phyloP scores from a whole-genome alignment of 345 rosid species.

The Ailanthus altissimus region DNA sequence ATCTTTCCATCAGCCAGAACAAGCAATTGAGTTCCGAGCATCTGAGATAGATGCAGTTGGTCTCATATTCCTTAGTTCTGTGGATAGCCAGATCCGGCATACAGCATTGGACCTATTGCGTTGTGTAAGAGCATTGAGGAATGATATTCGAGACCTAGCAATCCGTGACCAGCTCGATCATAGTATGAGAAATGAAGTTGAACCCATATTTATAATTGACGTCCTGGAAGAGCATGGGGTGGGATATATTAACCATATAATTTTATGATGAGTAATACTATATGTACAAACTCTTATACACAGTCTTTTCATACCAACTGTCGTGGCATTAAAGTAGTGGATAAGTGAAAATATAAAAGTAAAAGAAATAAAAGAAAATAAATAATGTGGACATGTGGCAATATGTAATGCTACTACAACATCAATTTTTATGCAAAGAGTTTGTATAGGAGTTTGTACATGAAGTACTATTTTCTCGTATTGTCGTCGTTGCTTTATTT shows the following conservation, averaged over 20 bases:
- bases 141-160: constrained; percentile 71
- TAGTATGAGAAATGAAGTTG: constrained; percentile 67
- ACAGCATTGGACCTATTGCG: constrained; percentile 93
- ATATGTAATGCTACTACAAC: too few species aligned
- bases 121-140: constrained; percentile 93
- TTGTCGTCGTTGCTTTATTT: constrained; percentile 9
- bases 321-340: too few species aligned
- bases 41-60: constrained; percentile 98
- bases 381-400: too few species aligned
- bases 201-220: constrained; percentile 89
- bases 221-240: constrained; percentile 99
- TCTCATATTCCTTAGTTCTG: constrained; percentile 89
- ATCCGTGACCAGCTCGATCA: constrained; percentile 60
- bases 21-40: constrained; percentile 78
- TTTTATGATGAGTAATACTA: neutral
- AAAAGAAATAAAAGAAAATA: too few species aligned
- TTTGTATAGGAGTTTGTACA: too few species aligned
- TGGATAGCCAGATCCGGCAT: constrained; percentile 96
- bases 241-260: constrained; percentile 28
- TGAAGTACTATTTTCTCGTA: neutral
- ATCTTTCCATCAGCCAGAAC: constrained; percentile 69
- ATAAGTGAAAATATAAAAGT: too few species aligned
- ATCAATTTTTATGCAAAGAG: too few species aligned
- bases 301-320: too few species aligned
- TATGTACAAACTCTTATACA: too few species aligned